Evolutionary conservation across 169 alveolate species (phyloP), one percentile per base, ranked within the genome.

Genomic region (Eimeria brunetti): DNA sequence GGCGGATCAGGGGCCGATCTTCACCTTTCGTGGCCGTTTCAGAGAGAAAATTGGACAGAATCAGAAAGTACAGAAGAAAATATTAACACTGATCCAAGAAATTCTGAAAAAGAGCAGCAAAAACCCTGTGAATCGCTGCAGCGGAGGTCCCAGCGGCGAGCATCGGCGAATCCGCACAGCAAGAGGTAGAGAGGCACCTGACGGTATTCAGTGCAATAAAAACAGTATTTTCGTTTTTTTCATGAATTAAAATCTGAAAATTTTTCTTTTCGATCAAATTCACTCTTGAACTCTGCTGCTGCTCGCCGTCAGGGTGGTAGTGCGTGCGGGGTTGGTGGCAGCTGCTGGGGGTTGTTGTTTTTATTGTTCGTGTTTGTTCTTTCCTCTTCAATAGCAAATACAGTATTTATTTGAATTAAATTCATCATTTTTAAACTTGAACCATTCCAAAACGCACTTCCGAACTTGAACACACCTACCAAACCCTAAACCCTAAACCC

Each of bases 291-390:
- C n/a, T 30, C 36, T 18, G 56, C 56, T 75, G 16, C 33, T 2
- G 14, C 38, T 5, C 85, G 24, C 56, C 56, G 16, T 71, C 30
- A 41, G 85, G 51, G 85, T 75, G 85, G 2, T 38, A 9, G 18
- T 30, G 58, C 33, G 24, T 53, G 88, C 88, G 88, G 51, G 85
- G 60, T 62, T 62, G 73, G 73, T 62, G 73, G 73, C 38, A 3
- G 73, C 73, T 62, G 38, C 73, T 62, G 73, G 41, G 73, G 73
- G 73, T 62, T 62, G 73, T 62, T 24, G 9, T 3, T n/a, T 58
- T 58, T 62, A 38, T 62, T 62, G 73, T 38, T 62, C n/a, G 73
- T 16, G 33, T 62, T 38, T 24, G 20, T 38, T 62, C 38, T 27
- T 12, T 14, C 5, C 67, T 6, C 8, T 58, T 14, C 18, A 6